These are phyloP conservation scores for Trichoderma asperellum DNA, from an alignment of 2,329 filamentous ascomycete species.

Conservation along the genomic window DNA sequence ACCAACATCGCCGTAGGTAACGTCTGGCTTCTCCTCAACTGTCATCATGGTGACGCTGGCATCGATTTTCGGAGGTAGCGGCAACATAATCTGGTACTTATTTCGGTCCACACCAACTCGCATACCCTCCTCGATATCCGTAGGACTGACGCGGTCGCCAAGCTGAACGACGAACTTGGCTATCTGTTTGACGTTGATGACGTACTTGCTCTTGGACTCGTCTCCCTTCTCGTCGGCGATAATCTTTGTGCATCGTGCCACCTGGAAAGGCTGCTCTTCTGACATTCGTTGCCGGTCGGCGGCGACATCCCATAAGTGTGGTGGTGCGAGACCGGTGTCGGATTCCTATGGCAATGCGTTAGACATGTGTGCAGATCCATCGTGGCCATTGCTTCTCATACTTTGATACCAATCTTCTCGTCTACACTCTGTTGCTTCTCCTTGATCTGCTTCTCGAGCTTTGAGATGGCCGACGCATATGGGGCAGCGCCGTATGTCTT, in stretches of 20 bases:
- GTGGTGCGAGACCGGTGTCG: constrained; percentile 95
- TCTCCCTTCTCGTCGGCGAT: constrained; percentile 94
- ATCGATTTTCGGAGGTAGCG: constrained; percentile 96
- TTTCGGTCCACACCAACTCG: constrained; percentile 96
- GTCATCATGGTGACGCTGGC: constrained; percentile 99
- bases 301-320: constrained; percentile 97
- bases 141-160: constrained; percentile 93
- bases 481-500: constrained; percentile 98
- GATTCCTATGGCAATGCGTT: constrained; percentile 70
- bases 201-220: constrained; percentile 98
- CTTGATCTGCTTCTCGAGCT: constrained; percentile 99
- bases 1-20: constrained; percentile 97
- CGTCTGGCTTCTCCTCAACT: constrained; percentile 98
- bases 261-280: constrained; percentile 96
- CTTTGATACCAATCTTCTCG: constrained; percentile 93
- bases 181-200: constrained; percentile 99
- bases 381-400: constrained; percentile 40
- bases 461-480: constrained; percentile 91
- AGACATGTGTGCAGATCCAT: background rate
- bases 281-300: constrained; percentile 98
- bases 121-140: constrained; percentile 99
- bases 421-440: constrained; percentile 98
- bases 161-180: constrained; percentile 99
- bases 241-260: constrained; percentile 98
- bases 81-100: constrained; percentile 98